Conservation (phyloP, 2,329 filamentous ascomycete genomes). For the Metarhizium anisopliae region DNA sequence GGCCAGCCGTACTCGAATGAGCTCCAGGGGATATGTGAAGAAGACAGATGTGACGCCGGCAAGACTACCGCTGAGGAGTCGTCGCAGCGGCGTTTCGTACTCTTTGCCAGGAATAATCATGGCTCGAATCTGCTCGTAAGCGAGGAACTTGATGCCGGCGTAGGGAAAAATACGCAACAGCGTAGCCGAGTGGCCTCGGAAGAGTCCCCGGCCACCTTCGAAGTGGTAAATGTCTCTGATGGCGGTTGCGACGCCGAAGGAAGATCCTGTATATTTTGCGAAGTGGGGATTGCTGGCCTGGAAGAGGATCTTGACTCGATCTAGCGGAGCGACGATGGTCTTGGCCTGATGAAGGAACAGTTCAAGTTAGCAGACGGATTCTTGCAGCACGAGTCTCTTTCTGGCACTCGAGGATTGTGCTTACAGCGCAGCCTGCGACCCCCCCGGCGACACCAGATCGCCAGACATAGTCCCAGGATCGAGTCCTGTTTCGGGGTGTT, state of each 20-base stretch:
- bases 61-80: constrained; percentile 63
- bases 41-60: constrained; percentile 88
- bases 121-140: constrained; percentile 90
- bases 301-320: constrained; percentile 97
- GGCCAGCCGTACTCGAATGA: constrained; percentile 83
- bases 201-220: constrained; percentile 70
- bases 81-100: constrained; percentile 72
- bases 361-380: constrained; percentile 4
- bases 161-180: constrained; percentile 94
- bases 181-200: constrained; percentile 89
- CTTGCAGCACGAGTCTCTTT: background rate
- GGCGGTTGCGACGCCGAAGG: constrained; percentile 73
- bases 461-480: constrained; percentile 74
- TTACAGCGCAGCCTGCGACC: constrained; percentile 81
- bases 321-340: constrained; percentile 88
- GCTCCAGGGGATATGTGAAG: constrained; percentile 90
- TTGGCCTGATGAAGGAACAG: constrained; percentile 57
- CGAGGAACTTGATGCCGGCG: constrained; percentile 94
- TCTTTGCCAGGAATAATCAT: constrained; percentile 60
- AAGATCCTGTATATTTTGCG: constrained; percentile 83
- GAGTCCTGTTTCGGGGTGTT: constrained; percentile 39
- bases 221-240: constrained; percentile 73
- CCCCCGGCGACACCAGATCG: constrained; percentile 82
- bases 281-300: constrained; percentile 93
- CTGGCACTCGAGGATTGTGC: constrained; percentile 22